Evolutionary conservation across 2,329 filamentous ascomycete genomes (phyloP).

Genomic region (Scytalidium sp.): DNA sequence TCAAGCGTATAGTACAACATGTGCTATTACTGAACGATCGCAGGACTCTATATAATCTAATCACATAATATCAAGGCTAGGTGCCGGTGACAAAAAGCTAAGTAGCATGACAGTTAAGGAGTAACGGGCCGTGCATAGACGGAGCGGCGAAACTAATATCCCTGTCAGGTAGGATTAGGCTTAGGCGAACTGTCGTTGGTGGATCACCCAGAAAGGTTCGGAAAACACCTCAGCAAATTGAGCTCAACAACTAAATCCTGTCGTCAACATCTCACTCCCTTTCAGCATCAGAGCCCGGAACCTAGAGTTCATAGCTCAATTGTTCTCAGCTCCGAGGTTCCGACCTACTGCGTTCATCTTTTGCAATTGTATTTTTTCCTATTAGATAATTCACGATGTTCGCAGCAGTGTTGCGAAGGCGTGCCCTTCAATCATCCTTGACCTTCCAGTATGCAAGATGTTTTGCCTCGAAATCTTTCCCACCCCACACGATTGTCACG

Average conservation of each 20-base stretch:
- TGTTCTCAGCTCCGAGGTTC: neutral
- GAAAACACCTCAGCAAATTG: neutral
- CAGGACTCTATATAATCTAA: too few species aligned
- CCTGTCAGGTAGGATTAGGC: neutral
- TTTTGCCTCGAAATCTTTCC: slow-evolving; percentile 70
- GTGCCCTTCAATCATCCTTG: slow-evolving; percentile 50
- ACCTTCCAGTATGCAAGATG: slow-evolving; percentile 57
- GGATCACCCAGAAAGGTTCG: neutral
- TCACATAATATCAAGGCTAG: too few species aligned
- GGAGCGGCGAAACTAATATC: neutral
- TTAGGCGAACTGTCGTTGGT: neutral
- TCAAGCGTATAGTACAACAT: too few species aligned
- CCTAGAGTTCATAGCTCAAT: neutral
- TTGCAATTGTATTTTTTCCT: slow-evolving; percentile 11
- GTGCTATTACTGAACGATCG: too few species aligned
- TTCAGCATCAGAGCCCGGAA: neutral
- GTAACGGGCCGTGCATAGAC: neutral
- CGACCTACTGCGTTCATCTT: slow-evolving; percentile 9
- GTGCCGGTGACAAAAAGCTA: too few species aligned
- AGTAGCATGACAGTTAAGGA: too few species aligned
- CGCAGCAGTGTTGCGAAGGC: slow-evolving; percentile 61
- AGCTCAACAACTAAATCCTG: neutral
- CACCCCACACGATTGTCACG: slow-evolving; percentile 89
- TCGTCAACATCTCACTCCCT: neutral
- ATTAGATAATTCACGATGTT: slow-evolving; percentile 46